Evolutionary conservation across 257 asterid species (phyloP).

Genomic region (Penstemon eatonii): DNA sequence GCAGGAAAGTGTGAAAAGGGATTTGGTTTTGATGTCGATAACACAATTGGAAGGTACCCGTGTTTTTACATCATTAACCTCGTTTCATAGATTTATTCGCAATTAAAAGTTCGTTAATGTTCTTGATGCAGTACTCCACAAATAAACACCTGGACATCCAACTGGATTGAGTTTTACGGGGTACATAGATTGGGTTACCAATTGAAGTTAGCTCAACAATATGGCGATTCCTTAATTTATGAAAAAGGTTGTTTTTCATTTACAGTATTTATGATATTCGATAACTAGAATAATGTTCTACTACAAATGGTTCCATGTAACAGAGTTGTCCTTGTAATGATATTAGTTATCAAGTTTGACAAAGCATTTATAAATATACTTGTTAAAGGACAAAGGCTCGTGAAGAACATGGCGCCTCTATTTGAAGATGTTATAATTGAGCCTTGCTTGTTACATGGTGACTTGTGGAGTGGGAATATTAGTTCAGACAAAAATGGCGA

Average conservation of each 20-base stretch:
- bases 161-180: constrained; percentile 86
- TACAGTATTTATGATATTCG: background rate
- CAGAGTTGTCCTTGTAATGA: background rate
- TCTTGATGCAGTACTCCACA: constrained; percentile 83
- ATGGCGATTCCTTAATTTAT: constrained; percentile 75
- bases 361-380: constrained; percentile 5
- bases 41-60: constrained; percentile 87
- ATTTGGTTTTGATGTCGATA: constrained; percentile 82
- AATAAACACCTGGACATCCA: constrained; percentile 81
- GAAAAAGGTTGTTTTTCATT: constrained; percentile 58
- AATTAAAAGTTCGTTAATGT: constrained; percentile 26
- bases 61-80: constrained; percentile 4
- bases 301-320: background rate
- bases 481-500: constrained; percentile 78
- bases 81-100: background rate
- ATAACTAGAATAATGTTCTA: constrained; percentile 4
- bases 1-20: constrained; percentile 75
- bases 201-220: constrained; percentile 70
- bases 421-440: constrained; percentile 64
- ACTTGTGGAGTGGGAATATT: constrained; percentile 96
- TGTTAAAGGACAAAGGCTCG: constrained; percentile 68
- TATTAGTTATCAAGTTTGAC: background rate
- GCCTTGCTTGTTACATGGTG: constrained; percentile 96
- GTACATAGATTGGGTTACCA: constrained; percentile 92
- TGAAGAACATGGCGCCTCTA: constrained; percentile 75